These are phyloP conservation scores for Coemansia sp. DNA, from an alignment of 371 early-diverging fungal genomes.

Conservation along the genomic window DNA sequence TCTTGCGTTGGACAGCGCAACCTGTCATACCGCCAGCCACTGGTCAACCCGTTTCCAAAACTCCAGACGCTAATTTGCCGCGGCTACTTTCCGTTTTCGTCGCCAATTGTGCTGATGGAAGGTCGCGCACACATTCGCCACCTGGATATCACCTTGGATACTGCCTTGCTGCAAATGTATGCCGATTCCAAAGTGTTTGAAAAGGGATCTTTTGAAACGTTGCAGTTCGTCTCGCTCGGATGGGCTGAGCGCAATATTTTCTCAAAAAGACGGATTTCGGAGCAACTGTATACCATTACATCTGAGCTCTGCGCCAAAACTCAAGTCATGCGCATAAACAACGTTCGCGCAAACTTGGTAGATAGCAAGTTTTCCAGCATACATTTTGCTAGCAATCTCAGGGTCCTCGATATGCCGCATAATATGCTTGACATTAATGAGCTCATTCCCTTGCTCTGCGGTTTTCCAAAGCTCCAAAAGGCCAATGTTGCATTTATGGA, in stretches of 20 bases:
- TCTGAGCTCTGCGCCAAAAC: neutral
- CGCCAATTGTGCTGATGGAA: slow-evolving; percentile 11
- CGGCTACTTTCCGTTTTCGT: slow-evolving; percentile 29
- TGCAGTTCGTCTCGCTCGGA: slow-evolving; percentile 24
- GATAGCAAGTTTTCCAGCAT: neutral
- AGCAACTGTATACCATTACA: neutral
- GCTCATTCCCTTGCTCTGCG: slow-evolving; percentile 8
- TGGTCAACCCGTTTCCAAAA: slow-evolving; percentile 25
- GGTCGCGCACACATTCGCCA: slow-evolving; percentile 16
- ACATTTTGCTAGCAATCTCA: neutral
- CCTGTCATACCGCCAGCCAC: neutral
- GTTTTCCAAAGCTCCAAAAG: slow-evolving; percentile 10
- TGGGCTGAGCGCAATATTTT: slow-evolving; percentile 11
- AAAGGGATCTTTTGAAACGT: slow-evolving; percentile 14
- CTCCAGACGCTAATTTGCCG: slow-evolving; percentile 21
- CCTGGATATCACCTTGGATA: slow-evolving; percentile 20
- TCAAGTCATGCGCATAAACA: neutral
- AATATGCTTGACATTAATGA: slow-evolving; percentile 4
- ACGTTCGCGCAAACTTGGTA: neutral
- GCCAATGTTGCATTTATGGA: slow-evolving; percentile 9
- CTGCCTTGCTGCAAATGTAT: slow-evolving; percentile 3
- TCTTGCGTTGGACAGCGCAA: slow-evolving; percentile 10
- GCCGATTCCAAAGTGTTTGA: neutral
- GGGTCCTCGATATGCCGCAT: slow-evolving; percentile 16
- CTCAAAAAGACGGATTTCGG: neutral